phyloP scores from a whole-genome alignment of 1,284 basidiomycete species.

The Rhodotorula glutinis region DNA sequence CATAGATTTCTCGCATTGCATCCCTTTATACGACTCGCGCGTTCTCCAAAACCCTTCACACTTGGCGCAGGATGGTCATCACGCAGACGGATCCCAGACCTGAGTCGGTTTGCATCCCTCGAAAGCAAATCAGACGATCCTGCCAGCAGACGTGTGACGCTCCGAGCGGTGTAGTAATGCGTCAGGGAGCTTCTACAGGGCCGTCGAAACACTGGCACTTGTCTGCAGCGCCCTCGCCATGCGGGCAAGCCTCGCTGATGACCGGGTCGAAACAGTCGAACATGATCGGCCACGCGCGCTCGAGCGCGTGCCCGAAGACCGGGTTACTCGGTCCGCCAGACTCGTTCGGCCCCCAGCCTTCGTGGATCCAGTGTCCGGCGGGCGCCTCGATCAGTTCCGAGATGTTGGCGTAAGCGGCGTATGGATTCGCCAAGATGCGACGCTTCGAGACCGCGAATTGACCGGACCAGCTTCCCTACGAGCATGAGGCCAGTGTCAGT shows the following conservation, averaged over 20 bases:
- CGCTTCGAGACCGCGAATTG: slow-evolving; percentile 39
- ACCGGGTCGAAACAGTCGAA: slow-evolving; percentile 37
- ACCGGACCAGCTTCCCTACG: slow-evolving; percentile 24
- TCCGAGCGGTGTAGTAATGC: too few species aligned
- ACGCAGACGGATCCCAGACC: too few species aligned
- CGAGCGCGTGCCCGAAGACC: slow-evolving; percentile 41
- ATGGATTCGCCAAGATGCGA: slow-evolving; percentile 41
- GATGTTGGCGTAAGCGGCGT: slow-evolving; percentile 35
- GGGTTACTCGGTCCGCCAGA: slow-evolving; percentile 42
- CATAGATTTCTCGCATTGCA: too few species aligned
- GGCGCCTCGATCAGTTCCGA: slow-evolving; percentile 33
- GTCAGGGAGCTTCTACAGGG: background rate
- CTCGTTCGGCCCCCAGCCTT: slow-evolving; percentile 41
- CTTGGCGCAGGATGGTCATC: too few species aligned
- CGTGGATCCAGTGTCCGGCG: slow-evolving; percentile 41
- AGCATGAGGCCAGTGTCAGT: background rate
- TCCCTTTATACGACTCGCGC: too few species aligned
- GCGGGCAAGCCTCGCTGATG: slow-evolving; percentile 36
- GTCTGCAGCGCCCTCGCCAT: slow-evolving; percentile 23
- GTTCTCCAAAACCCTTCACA: too few species aligned
- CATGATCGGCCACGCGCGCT: slow-evolving; percentile 42
- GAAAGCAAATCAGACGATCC: too few species aligned
- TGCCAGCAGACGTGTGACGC: too few species aligned
- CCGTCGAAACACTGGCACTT: slow-evolving; percentile 39
- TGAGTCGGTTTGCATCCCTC: too few species aligned